Base-by-base conservation (phyloP, 73 alveolate species). In the Stentor roeselii region DNA sequence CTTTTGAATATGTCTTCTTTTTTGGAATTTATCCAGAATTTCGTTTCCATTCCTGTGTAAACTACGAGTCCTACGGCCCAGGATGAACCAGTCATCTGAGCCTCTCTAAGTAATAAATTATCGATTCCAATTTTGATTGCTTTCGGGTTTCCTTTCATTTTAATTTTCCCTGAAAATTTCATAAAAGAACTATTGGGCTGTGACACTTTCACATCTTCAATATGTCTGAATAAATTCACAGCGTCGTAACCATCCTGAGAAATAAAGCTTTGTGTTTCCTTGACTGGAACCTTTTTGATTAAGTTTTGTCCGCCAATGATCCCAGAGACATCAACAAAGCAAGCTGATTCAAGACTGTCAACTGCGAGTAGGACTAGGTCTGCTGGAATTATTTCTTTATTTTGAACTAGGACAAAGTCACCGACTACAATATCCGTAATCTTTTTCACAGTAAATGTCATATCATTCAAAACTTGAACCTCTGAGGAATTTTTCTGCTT, bases 91-190 rank as follows among this genome's bases (percentile, higher is more conserved):
- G n/a, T 67, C 32, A 67, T 1, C 38, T 30, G n/a, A 67, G 3
- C 86, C 3, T 99, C 99, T 86, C 98, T 95, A 59, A 97, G 94
- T 21, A 97, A 78, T 41, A 95, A 85, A 75, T 96, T 93, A 1
- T 67, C 42, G 11, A n/a, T 31, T 61, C 0, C 88, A 58, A 86
- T 84, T 4, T 75, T 59, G 67, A 86, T 78, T 40, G 88, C 91
- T 78, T 85, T 83, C 3, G 91, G 91, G 27, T 39, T 78, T 15
- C 88, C 88, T 60, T 86, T 86, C 39, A 86, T 40, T 75, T 80
- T 78, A 58, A 86, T 60, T 3, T 90, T 83, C 15, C 96, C 96
- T 60, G 84, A 92, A 36, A 90, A 90, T 59, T 78, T 80, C 50
- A 84, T 84, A 3, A 92, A 86, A 74, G 78, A 39, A 42, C 83